These are phyloP conservation scores for Entomortierella lignicola DNA, from an alignment of 192 early-diverging fungal genomes.

Conservation along the genomic window DNA sequence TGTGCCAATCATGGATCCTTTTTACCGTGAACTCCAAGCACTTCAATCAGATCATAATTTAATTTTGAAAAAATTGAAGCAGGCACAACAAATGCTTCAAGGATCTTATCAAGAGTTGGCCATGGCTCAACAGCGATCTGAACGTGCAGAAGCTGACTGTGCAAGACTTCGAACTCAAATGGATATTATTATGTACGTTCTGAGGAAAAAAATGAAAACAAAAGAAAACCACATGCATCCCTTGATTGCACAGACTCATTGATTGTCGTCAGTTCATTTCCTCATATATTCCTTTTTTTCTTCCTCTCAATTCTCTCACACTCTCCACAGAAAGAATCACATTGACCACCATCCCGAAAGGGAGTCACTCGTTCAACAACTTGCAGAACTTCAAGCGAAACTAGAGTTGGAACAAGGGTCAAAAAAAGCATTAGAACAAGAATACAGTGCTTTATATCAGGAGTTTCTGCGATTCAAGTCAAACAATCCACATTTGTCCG, in stretches of 20 bases:
- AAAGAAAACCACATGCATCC: neutral
- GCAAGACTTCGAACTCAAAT: slow-evolving; percentile 19
- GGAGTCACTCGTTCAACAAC: slow-evolving; percentile 24
- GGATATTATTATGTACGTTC: slow-evolving; percentile 32
- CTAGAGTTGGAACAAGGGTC: slow-evolving; percentile 24
- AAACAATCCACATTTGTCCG: neutral
- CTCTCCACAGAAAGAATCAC: slow-evolving; percentile 29
- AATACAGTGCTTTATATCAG: slow-evolving; percentile 18
- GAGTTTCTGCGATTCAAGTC: slow-evolving; percentile 10
- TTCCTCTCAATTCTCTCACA: neutral
- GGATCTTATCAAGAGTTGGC: slow-evolving; percentile 29
- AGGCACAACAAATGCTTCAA: slow-evolving; percentile 30
- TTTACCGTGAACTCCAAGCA: slow-evolving; percentile 24
- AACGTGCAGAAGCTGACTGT: slow-evolving; percentile 27
- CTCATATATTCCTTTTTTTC: neutral
- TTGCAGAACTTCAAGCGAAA: slow-evolving; percentile 20
- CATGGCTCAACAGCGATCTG: slow-evolving; percentile 26
- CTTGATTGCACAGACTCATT: neutral
- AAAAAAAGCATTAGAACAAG: slow-evolving; percentile 24
- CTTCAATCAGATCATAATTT: slow-evolving; percentile 21
- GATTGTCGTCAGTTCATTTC: no score
- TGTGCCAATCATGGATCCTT: slow-evolving; percentile 28
- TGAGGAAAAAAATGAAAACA: neutral
- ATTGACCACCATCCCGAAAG: slow-evolving; percentile 45
- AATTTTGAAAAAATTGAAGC: slow-evolving; percentile 26